These are phyloP conservation scores for Neoascochyta sp. DNA, from an alignment of 2,329 filamentous ascomycete species.

Conservation along the genomic window DNA sequence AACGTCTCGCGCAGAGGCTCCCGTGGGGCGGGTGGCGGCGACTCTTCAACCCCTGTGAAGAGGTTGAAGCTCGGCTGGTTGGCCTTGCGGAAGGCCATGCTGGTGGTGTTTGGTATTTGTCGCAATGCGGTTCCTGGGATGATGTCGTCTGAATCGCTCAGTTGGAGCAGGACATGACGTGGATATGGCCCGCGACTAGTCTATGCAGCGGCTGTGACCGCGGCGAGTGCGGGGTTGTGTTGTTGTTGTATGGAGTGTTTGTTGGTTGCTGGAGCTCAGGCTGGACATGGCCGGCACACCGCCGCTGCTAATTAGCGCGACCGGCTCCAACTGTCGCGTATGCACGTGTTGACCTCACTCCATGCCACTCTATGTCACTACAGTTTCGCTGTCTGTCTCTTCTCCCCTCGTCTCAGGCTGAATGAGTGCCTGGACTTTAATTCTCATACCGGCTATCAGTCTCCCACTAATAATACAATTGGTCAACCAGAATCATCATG, in stretches of 20 bases:
- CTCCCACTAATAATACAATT: not conserved
- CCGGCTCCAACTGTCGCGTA: slow-evolving; percentile 1
- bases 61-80: slow-evolving; percentile 49
- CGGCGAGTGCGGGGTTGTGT: not conserved
- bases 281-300: too few relatives aligned
- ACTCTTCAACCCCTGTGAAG: slow-evolving; percentile 43
- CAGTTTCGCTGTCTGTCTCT: too few relatives aligned
- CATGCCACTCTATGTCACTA: too few relatives aligned
- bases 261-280: slow-evolving; percentile 8
- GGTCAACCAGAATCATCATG: not conserved
- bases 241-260: slow-evolving; percentile 2
- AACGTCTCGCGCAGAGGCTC: slow-evolving; percentile 43
- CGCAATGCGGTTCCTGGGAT: slow-evolving; percentile 1
- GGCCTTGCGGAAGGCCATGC: slow-evolving; percentile 30
- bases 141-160: not conserved
- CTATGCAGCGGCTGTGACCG: too few relatives aligned
- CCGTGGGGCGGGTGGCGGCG: slow-evolving; percentile 27
- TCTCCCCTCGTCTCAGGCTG: too few relatives aligned
- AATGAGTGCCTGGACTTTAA: not conserved
- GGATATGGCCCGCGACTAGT: not conserved
- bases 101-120: slow-evolving; percentile 16
- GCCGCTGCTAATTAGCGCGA: slow-evolving; percentile 9
- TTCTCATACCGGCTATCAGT: too few relatives aligned
- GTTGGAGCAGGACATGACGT: slow-evolving; percentile 2
- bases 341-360: slow-evolving; percentile 2